phyloP scores from a whole-genome alignment of 768 basidiomycete genomes.

The Chiua virens region DNA sequence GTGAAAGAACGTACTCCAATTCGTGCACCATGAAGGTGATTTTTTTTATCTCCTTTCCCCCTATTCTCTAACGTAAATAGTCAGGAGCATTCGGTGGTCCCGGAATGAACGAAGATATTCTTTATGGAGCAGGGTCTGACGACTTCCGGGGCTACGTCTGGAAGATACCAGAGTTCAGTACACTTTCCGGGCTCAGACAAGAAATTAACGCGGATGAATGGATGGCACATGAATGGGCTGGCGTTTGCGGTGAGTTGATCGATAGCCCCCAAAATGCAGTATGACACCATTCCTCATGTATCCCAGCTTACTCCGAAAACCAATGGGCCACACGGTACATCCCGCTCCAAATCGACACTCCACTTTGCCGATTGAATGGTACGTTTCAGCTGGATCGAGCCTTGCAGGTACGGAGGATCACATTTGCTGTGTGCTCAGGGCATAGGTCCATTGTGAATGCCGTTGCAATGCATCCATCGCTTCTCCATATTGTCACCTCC shows the following conservation, averaged over 20 bases:
- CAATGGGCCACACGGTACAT: conserved; percentile 45
- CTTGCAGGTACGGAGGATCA: not conserved
- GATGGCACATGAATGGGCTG: conserved; percentile 33
- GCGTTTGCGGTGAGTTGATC: conserved; percentile 29
- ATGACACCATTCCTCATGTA: conserved; percentile 5
- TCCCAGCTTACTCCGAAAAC: conserved; percentile 48
- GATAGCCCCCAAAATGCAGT: conserved; percentile 12
- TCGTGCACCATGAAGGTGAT: conserved; percentile 76
- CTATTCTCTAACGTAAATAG: conserved; percentile 34
- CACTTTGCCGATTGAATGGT: conserved; percentile 63
- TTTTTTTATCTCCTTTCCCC: not conserved
- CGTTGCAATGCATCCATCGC: conserved; percentile 66
- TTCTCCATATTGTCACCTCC: conserved; percentile 64
- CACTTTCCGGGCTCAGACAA: conserved; percentile 45
- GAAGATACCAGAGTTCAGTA: conserved; percentile 58
- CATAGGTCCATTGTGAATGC: conserved; percentile 81
- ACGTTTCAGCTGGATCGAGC: conserved; percentile 2
- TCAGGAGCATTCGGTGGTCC: conserved; percentile 76
- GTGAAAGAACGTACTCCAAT: conserved; percentile 62
- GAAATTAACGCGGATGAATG: conserved; percentile 49
- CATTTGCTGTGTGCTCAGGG: conserved; percentile 37
- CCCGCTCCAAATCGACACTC: conserved; percentile 63
- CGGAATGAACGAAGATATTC: conserved; percentile 49
- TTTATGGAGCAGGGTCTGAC: conserved; percentile 79
- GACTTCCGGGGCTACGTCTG: conserved; percentile 81